Conservation (phyloP, 257 asterid species). For the Solanum corneliomulleri region DNA sequence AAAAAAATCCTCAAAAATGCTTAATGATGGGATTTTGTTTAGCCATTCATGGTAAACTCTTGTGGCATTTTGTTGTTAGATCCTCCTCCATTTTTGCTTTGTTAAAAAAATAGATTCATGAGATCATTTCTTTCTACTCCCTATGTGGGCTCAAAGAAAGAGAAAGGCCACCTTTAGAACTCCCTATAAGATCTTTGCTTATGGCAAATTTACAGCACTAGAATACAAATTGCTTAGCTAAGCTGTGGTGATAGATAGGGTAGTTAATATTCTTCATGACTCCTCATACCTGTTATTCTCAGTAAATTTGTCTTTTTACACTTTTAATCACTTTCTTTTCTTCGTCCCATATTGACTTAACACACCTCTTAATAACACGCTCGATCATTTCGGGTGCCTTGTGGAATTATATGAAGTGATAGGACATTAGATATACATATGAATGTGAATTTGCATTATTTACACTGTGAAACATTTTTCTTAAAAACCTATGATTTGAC, state of each 20-base stretch:
- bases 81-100: background rate
- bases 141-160: background rate
- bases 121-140: background rate
- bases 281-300: background rate
- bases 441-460: background rate
- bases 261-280: background rate
- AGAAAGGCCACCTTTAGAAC: background rate
- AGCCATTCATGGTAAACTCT: constrained; percentile 8
- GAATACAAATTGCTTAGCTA: background rate
- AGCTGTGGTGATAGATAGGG: background rate
- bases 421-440: background rate
- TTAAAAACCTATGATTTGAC: constrained; percentile 5
- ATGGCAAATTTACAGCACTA: background rate
- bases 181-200: background rate
- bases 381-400: background rate
- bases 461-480: background rate
- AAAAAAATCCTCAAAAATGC: background rate
- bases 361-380: background rate
- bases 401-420: background rate
- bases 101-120: background rate
- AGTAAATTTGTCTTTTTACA: background rate
- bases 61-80: background rate
- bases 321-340: background rate
- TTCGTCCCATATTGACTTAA: no score
- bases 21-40: constrained; percentile 1